Evolutionary conservation across 2,329 filamentous ascomycete genomes (phyloP), one percentile per base, ranked within the genome.

Genomic region (Parafenestella ontariensis): DNA sequence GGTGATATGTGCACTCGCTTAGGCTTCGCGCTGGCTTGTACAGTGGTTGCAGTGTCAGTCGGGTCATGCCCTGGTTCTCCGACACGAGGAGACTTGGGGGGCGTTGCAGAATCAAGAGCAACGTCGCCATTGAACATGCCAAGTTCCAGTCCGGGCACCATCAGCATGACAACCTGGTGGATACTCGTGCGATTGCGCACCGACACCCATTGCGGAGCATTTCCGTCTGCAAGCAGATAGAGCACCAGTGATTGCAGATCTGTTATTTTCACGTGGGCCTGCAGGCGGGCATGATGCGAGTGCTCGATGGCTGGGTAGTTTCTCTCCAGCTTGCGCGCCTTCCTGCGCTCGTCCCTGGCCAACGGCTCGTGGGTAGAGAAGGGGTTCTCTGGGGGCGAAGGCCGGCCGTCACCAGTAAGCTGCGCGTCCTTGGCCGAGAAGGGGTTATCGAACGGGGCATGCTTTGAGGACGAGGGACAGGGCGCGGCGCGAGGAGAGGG

Each of bases 141-240:
- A 68, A 91, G 85, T 71, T 98, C 94, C 21, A 99, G 78, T 0
- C 95, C 95, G 10, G 95, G 95, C 10, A 97, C 87, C 90, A 97
- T 94, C 62, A 99, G 79, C 36, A 91, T 85, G 26, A 98, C 93
- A 26, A 96, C 89, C 77, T 95, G 96, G 52, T 78, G 78, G 36
- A 88, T 81, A 55, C 80, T 77, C 17, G 75, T 76, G 40, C 83
- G 83, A 68, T 87, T 82, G 57, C 80, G 81, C 53, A 88, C 77
- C 26, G 85, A 82, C 15, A 87, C 82, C 85, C 85, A 88, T 67
- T 86, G 84, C n/a, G 86, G 86, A 23, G 83, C 82, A 28, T 80
- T 76, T 10, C 72, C 75, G 65, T 87, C 85, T n/a, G 84, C 83
- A 49, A 88, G 80, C 57, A 86, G 77, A 70, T 88, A 88, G 21